phyloP scores from a whole-genome alignment of 2,329 filamentous ascomycete species.

The Fusarium camptoceras region DNA sequence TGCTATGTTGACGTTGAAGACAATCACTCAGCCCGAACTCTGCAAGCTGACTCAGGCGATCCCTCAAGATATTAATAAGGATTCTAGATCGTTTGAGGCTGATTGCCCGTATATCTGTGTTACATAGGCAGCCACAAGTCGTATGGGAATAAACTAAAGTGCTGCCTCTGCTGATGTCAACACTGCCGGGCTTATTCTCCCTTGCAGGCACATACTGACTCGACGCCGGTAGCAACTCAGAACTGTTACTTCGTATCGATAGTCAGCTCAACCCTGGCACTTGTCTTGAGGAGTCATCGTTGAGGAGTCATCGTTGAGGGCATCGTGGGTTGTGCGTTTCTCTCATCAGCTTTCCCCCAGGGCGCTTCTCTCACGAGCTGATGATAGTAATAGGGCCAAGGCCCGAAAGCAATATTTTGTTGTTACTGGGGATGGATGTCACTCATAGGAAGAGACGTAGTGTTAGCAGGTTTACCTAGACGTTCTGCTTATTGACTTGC shows the following conservation, averaged over 20 bases:
- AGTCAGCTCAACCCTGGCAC: background rate
- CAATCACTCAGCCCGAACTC: background rate
- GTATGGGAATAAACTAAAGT: background rate
- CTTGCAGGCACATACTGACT: background rate
- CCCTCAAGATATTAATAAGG: background rate
- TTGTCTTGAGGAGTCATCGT: background rate
- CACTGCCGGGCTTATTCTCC: background rate
- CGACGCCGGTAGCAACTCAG: background rate
- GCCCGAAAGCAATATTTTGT: background rate
- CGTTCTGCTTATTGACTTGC: background rate
- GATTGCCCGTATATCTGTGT: conserved; percentile 9
- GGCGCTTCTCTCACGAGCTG: background rate
- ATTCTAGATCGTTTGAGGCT: background rate
- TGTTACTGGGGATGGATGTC: background rate
- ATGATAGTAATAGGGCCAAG: background rate
- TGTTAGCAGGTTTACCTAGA: background rate
- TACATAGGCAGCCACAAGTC: background rate
- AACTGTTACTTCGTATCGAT: background rate
- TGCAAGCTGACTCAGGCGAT: conserved; percentile 4
- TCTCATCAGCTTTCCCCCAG: background rate
- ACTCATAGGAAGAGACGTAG: background rate
- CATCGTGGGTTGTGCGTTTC: background rate
- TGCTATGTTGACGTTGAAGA: background rate
- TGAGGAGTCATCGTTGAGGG: background rate
- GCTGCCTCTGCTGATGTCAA: conserved; percentile 1